Evolutionary conservation across 2,329 filamentous ascomycete genomes (phyloP).

Genomic region (Stemphylium vesicarium): DNA sequence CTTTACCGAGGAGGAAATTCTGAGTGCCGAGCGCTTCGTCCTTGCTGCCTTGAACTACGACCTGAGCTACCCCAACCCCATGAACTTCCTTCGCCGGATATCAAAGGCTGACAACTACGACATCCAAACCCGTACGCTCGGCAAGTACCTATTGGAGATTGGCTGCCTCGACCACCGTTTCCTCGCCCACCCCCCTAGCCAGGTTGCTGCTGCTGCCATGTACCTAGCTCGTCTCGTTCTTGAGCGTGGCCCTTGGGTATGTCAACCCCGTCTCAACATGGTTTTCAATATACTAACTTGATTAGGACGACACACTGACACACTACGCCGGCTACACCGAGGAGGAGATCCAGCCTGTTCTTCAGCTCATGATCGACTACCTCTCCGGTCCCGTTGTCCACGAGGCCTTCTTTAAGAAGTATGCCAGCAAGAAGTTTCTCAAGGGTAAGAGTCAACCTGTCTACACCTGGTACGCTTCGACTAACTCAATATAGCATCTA

Average conservation of each 20-base stretch:
- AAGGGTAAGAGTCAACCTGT: slow-evolving; percentile 73
- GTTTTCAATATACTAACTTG: slow-evolving; percentile 13
- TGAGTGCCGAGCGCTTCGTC: slow-evolving; percentile 95
- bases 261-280: slow-evolving; percentile 39
- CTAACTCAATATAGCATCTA: slow-evolving; percentile 69
- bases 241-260: slow-evolving; percentile 88
- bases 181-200: slow-evolving; percentile 86
- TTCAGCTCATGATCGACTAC: slow-evolving; percentile 95
- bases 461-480: background rate
- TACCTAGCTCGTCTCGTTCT: slow-evolving; percentile 90
- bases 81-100: slow-evolving; percentile 99
- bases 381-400: slow-evolving; percentile 87
- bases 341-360: slow-evolving; percentile 89
- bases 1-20: slow-evolving; percentile 92
- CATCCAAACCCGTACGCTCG: slow-evolving; percentile 94
- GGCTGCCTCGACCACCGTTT: slow-evolving; percentile 94
- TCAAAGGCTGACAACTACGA: slow-evolving; percentile 99
- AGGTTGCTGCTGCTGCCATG: slow-evolving; percentile 91
- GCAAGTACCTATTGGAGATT: slow-evolving; percentile 98
- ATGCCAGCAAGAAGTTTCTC: slow-evolving; percentile 98
- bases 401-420: slow-evolving; percentile 99
- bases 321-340: slow-evolving; percentile 95
- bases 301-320: slow-evolving; percentile 78
- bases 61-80: slow-evolving; percentile 97
- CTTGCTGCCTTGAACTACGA: slow-evolving; percentile 92